A percentile compares a stretch with the other conserved stretches of the same genome.
These are phyloP conservation scores for Byssoonygena ceratinophila DNA, from an alignment of 2,329 filamentous ascomycete species.

Conservation along the genomic window DNA sequence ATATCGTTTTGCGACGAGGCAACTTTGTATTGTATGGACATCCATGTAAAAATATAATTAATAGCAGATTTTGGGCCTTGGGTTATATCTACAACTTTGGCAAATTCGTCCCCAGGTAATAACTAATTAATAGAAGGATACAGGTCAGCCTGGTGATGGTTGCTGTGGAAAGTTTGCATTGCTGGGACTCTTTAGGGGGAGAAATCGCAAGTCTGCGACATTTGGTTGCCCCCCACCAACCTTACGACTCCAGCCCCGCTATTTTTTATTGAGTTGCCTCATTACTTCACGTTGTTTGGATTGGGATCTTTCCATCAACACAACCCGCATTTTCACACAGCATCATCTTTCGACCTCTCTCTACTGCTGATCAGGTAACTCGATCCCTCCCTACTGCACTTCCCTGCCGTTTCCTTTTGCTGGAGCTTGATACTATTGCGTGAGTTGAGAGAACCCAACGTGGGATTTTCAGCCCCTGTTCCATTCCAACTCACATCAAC, in stretches of 20 bases:
- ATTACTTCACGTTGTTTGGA: slow-evolving; percentile 6
- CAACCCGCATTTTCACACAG: neutral
- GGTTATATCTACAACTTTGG: too few species aligned
- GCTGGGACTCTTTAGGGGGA: neutral
- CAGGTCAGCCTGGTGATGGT: neutral
- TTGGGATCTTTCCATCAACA: slow-evolving; percentile 1
- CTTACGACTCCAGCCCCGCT: slow-evolving; percentile 16
- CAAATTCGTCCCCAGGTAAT: too few species aligned
- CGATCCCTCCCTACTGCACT: too few species aligned
- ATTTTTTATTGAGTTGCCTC: slow-evolving; percentile 14
- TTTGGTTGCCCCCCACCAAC: slow-evolving; percentile 15
- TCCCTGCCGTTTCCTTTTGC: neutral
- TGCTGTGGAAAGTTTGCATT: neutral
- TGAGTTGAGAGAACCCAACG: neutral
- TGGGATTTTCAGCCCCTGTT: neutral
- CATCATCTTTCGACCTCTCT: neutral
- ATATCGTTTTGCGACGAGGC: too few species aligned
- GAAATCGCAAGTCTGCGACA: neutral
- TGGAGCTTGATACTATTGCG: neutral
- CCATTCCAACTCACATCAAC: neutral
- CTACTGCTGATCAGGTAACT: neutral
- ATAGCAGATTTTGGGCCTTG: too few species aligned
- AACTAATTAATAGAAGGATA: too few species aligned
- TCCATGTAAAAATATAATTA: too few species aligned
- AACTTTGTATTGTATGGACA: too few species aligned